Evolutionary conservation across 352 stramenopile species (phyloP).

Genomic region (Globisporangium takayamanum): DNA sequence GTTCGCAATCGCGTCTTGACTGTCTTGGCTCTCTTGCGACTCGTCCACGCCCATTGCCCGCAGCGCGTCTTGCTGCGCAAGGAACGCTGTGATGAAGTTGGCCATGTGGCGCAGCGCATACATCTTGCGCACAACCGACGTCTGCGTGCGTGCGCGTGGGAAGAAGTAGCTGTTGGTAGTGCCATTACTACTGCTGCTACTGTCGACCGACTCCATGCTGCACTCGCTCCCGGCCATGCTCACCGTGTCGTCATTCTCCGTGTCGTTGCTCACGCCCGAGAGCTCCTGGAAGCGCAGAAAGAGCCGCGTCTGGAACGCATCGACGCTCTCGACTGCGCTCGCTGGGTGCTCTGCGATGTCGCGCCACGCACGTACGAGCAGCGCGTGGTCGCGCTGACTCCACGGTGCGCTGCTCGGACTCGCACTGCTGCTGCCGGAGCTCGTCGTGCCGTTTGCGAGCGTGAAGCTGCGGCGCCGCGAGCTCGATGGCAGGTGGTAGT

Average conservation of each 20-base stretch:
- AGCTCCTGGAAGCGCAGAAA: constrained; percentile 13
- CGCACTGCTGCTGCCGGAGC: neutral
- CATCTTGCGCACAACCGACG: constrained; percentile 9
- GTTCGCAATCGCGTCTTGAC: neutral
- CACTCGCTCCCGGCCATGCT: constrained; percentile 10
- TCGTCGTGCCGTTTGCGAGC: neutral
- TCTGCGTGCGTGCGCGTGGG: constrained; percentile 5
- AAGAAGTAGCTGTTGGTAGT: neutral
- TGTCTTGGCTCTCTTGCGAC: neutral
- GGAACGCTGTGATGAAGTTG: constrained; percentile 7
- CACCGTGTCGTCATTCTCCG: neutral
- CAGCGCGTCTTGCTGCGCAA: neutral
- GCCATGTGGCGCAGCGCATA: constrained; percentile 14
- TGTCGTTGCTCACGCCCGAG: neutral
- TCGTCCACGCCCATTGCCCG: neutral
- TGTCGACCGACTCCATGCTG: constrained; percentile 8
- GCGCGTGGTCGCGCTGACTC: constrained; percentile 5
- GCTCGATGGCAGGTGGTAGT: neutral
- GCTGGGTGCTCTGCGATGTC: constrained; percentile 8
- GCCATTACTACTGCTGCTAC: neutral
- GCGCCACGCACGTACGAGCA: constrained; percentile 11
- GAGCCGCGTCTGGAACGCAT: constrained; percentile 14
- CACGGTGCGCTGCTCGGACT: constrained; percentile 7
- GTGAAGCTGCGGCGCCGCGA: constrained; percentile 5
- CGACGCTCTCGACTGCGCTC: constrained; percentile 8